Conservation (phyloP, 306 rosid species). For the Hippophae tibetana region DNA sequence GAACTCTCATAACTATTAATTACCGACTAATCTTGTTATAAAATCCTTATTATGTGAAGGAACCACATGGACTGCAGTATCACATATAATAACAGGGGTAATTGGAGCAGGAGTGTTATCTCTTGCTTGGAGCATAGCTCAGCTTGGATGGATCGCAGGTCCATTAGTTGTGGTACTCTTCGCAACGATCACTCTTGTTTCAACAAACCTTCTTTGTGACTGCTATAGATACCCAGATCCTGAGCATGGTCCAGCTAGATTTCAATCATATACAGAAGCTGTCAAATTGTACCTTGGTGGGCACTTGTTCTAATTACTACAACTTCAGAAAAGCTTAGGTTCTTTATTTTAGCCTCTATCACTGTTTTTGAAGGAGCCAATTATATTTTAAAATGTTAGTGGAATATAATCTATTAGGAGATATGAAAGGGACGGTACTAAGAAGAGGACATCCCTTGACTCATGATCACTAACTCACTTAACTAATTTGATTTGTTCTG, state of each 20-base stretch:
- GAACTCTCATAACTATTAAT: too few relatives aligned
- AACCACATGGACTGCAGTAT: constrained; percentile 19
- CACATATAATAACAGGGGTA: constrained; percentile 61
- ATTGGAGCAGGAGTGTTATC: constrained; percentile 77
- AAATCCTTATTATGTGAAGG: not conserved
- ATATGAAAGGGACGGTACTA: too few relatives aligned
- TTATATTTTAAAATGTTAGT: too few relatives aligned
- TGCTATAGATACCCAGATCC: constrained; percentile 42
- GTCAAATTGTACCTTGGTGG: constrained; percentile 32
- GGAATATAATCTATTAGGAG: too few relatives aligned
- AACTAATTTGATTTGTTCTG: too few relatives aligned
- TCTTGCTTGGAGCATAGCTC: constrained; percentile 45
- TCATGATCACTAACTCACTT: too few relatives aligned
- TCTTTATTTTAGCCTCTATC: too few relatives aligned
- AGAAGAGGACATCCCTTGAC: too few relatives aligned
- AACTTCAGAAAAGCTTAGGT: too few relatives aligned
- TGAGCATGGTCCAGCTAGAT: constrained; percentile 36
- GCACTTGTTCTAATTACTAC: not conserved
- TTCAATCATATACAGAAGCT: constrained; percentile 36
- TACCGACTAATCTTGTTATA: too few relatives aligned
- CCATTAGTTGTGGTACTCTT: constrained; percentile 32
- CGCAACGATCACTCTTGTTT: constrained; percentile 32
- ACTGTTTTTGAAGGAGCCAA: too few relatives aligned
- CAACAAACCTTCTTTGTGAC: constrained; percentile 40
- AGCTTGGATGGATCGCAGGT: constrained; percentile 34